Conservation (phyloP, 371 early-diverging fungal species). For the Capniomyces stellatus region DNA sequence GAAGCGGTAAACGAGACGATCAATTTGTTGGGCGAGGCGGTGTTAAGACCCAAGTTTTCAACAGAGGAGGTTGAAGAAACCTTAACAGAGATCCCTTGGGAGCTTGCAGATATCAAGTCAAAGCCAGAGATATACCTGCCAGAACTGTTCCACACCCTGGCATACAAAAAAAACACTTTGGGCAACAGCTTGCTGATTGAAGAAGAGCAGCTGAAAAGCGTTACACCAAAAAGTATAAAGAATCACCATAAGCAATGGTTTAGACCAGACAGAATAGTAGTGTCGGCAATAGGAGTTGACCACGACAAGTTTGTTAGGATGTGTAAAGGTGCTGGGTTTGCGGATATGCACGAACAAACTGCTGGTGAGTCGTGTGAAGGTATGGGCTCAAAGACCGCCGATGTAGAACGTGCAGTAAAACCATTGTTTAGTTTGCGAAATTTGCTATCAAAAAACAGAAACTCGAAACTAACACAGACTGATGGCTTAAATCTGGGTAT, state of each 20-base stretch:
- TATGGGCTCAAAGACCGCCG: neutral
- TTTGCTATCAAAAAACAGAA: neutral
- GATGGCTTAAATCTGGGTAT: neutral
- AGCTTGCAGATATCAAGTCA: constrained; percentile 64
- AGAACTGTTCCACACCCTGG: constrained; percentile 70
- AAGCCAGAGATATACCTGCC: constrained; percentile 74
- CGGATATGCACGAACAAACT: constrained; percentile 36
- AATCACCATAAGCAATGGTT: constrained; percentile 61
- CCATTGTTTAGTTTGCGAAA: neutral
- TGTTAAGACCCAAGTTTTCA: constrained; percentile 48
- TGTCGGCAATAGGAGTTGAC: constrained; percentile 72
- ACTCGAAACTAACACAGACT: neutral
- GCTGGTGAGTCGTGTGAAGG: constrained; percentile 14
- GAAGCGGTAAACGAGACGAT: constrained; percentile 57
- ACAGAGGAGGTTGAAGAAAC: constrained; percentile 67
- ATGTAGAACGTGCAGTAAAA: neutral
- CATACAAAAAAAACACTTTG: constrained; percentile 60
- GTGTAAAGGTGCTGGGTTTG: constrained; percentile 18
- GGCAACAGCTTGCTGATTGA: constrained; percentile 72
- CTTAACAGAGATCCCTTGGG: constrained; percentile 58
- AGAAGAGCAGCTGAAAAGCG: constrained; percentile 35
- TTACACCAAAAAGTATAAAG: constrained; percentile 47
- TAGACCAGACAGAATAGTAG: constrained; percentile 74
- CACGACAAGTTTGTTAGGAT: constrained; percentile 67
- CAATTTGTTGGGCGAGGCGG: constrained; percentile 57